Conservation (phyloP, 2,329 filamentous ascomycete genomes). For the Sclerotinia sclerotiorum region DNA sequence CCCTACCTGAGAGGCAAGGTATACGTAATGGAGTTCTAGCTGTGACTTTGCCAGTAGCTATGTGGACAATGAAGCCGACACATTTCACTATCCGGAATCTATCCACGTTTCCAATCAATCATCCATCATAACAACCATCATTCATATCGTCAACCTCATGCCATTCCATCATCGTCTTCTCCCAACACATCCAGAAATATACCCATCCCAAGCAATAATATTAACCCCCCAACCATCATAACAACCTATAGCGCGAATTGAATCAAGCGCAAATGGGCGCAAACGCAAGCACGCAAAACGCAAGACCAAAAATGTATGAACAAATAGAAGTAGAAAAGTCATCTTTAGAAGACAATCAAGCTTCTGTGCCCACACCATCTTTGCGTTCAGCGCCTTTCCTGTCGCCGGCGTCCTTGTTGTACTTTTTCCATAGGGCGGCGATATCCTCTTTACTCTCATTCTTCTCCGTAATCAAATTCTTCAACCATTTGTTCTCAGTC, state of each 20-base stretch:
- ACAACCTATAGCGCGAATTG: slow-evolving; percentile 14
- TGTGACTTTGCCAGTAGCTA: slow-evolving; percentile 2
- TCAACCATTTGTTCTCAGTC: slow-evolving; percentile 80
- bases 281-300: slow-evolving; percentile 23
- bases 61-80: not conserved
- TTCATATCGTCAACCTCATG: not conserved
- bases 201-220: not conserved
- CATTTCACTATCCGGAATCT: slow-evolving; percentile 6
- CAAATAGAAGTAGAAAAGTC: slow-evolving; percentile 1
- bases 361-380: slow-evolving; percentile 40
- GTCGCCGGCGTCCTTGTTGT: slow-evolving; percentile 40
- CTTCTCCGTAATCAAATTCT: slow-evolving; percentile 79
- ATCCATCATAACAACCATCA: slow-evolving; percentile 8
- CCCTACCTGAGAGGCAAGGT: not conserved
- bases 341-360: slow-evolving; percentile 22
- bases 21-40: not conserved
- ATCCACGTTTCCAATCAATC: slow-evolving; percentile 5
- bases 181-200: not conserved
- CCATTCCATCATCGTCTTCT: not conserved
- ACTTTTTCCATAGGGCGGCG: slow-evolving; percentile 44
- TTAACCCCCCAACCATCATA: not conserved
- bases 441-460: slow-evolving; percentile 54
- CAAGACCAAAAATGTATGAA: not conserved
- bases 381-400: slow-evolving; percentile 39
- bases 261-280: slow-evolving; percentile 26